Percentiles rank a stretch among this genome's conserved stretches.
phyloP scores from a whole-genome alignment of 352 stramenopile genomes.

The Globisporangium ultimum region DNA sequence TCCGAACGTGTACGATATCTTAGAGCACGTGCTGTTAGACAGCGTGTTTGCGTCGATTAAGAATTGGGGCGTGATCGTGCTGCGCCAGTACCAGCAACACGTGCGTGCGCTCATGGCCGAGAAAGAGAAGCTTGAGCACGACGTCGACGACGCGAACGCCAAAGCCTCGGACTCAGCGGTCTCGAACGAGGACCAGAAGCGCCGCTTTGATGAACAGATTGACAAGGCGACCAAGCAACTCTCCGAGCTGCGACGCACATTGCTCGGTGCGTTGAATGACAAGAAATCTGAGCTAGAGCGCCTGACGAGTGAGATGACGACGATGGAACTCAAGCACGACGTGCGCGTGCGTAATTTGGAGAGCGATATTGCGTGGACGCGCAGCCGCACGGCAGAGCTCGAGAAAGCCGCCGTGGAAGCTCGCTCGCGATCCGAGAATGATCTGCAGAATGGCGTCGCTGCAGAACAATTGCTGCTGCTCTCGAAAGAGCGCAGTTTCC shows the following conservation, averaged over 20 bases:
- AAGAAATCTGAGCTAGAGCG: constrained; percentile 47
- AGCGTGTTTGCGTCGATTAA: constrained; percentile 42
- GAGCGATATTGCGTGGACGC: constrained; percentile 50
- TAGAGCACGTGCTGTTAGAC: constrained; percentile 33
- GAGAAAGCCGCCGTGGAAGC: constrained; percentile 32
- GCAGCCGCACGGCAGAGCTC: constrained; percentile 42
- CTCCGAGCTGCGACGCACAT: constrained; percentile 35
- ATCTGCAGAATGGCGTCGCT: constrained; percentile 24
- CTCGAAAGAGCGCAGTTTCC: constrained; percentile 44
- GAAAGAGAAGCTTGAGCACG: constrained; percentile 22
- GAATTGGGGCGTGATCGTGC: constrained; percentile 38
- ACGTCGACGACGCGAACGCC: constrained; percentile 18
- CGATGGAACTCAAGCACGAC: constrained; percentile 61
- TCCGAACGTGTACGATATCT: constrained; percentile 18
- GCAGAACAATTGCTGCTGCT: constrained; percentile 23
- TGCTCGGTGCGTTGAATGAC: constrained; percentile 41
- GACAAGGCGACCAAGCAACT: constrained; percentile 46
- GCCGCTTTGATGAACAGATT: constrained; percentile 39
- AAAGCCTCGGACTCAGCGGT: constrained; percentile 25
- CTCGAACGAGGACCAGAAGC: constrained; percentile 48
- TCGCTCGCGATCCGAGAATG: constrained; percentile 26
- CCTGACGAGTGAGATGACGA: constrained; percentile 37
- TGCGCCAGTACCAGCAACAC: constrained; percentile 50
- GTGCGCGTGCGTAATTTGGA: constrained; percentile 46
- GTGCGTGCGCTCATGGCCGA: constrained; percentile 25